Percentiles rank a stretch among this genome's conserved stretches.
Conservation (phyloP, 108 stramenopile genomes). For the Stephanodiscus minutulus region DNA sequence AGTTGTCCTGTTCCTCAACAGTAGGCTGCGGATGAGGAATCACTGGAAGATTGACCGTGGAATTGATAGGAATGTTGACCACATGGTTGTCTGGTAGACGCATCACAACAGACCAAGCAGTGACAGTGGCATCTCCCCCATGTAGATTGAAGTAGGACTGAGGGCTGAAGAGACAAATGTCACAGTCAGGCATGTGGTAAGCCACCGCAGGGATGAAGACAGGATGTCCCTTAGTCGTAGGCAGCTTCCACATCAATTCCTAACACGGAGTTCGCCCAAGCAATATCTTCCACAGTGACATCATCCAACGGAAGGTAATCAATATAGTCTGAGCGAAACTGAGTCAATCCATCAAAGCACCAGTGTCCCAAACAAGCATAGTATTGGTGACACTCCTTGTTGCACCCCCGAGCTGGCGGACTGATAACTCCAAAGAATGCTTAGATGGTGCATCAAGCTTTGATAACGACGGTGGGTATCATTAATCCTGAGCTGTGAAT, state of each 20-base stretch:
- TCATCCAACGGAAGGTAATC: neutral
- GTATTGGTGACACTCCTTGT: neutral
- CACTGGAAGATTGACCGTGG: neutral
- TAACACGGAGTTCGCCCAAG: neutral
- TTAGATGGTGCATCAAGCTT: too few species aligned
- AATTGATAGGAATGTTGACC: neutral
- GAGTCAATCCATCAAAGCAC: slow-evolving; percentile 23
- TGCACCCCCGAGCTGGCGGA: too few species aligned
- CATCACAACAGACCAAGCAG: neutral
- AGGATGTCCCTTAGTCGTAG: neutral
- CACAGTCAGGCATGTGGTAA: slow-evolving; percentile 43
- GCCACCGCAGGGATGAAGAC: slow-evolving; percentile 7
- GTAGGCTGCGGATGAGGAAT: neutral
- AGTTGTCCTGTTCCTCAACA: neutral
- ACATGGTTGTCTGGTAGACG: neutral
- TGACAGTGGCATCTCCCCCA: neutral
- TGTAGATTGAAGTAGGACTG: too few species aligned
- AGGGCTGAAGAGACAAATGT: too few species aligned
- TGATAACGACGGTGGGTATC: too few species aligned
- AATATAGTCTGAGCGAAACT: too few species aligned
- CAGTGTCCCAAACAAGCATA: slow-evolving; percentile 42
- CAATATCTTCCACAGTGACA: neutral
- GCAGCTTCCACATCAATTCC: slow-evolving; percentile 41
- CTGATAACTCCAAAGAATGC: too few species aligned
- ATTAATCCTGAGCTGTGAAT: too few species aligned